Evolutionary conservation across 768 basidiomycete genomes (phyloP), one percentile per base, ranked within the genome.

Genomic region (Xerocomus brunneocitrinus): DNA sequence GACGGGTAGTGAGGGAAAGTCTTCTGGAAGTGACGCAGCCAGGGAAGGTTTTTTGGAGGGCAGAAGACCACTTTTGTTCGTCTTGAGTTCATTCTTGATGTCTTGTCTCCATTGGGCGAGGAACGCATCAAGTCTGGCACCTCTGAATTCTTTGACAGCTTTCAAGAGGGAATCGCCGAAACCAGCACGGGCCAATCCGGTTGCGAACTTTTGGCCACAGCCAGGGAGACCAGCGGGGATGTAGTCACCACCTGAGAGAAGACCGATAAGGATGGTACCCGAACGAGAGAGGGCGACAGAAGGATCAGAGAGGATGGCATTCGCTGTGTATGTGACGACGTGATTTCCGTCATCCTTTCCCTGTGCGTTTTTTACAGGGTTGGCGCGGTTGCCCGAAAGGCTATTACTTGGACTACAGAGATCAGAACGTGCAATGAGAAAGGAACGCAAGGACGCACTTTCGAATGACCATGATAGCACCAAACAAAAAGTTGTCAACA

Each of bases 191-290:
- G 91, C 91, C 1, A 98, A 80, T 10, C 79, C 91, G 44, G 84
- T 82, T 0, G 93, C 83, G 44, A 82, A 91, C 22, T 77, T 78
- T 22, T 79, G 72, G 3, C 91, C 91, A 60, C 85, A 90, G 5
- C 85, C 76, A 8, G 73, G 64, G 8, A 91, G 70, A 16, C 89
- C 89, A 13, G 76, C 86, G 46, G 82, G 81, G 49, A 89, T 79
- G 60, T 97, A 98, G 67, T 98, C 94, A 0, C 94, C 94, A 0
- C 94, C 94, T n/a, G 84, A 84, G 61, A 94, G 76, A 1, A 95
- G 75, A 3, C 85, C 92, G 40, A 94, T 86, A 25, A 95, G 80
- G 48, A 94, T 85, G 60, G 91, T 75, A 3, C 91, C 91, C 28
- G 83, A 70, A 28, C 71, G 68, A 22, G 73, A 86, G 31, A 87